Conservation (phyloP, 352 stramenopile genomes). For the Phytophthora agathidicida region DNA sequence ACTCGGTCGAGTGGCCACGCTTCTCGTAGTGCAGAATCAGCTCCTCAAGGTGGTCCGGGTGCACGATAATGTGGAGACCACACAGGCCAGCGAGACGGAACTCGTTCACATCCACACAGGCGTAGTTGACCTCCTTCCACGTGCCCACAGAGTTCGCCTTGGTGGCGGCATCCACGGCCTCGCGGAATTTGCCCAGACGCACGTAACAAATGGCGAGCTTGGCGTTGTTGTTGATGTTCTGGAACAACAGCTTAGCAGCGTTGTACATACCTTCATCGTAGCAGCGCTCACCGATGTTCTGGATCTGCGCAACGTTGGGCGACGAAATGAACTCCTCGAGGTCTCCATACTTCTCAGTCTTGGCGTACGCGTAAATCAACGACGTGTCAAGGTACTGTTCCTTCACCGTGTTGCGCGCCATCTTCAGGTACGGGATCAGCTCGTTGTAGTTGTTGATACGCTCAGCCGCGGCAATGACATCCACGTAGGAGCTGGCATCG, state of each 20-base stretch:
- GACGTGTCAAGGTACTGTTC: conserved; percentile 99
- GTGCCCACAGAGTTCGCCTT: conserved; percentile 99
- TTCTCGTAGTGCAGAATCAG: conserved; percentile 99
- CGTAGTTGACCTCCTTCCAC: conserved; percentile 99
- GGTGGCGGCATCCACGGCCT: conserved; percentile 98
- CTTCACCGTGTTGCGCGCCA: conserved; percentile 99
- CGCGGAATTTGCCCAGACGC: conserved; percentile 98
- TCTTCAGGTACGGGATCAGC: conserved; percentile 99
- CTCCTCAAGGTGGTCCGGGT: conserved; percentile 99
- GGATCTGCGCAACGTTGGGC: conserved; percentile 99
- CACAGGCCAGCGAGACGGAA: conserved; percentile 98
- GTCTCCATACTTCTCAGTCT: conserved; percentile 98
- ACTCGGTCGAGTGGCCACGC: conserved; percentile 95
- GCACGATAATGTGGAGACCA: conserved; percentile 99
- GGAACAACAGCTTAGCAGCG: conserved; percentile 98
- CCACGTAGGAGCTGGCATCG: conserved; percentile 97
- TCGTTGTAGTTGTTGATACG: conserved; percentile 96
- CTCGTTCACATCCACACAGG: conserved; percentile 97
- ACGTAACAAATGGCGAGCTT: conserved; percentile 99
- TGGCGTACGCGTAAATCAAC: conserved; percentile 99
- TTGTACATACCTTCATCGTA: conserved; percentile 99
- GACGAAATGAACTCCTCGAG: conserved; percentile 99
- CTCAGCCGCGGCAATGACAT: conserved; percentile 98
- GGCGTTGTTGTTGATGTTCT: conserved; percentile 99
- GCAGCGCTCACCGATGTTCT: conserved; percentile 98